Evolutionary conservation across 1,139 yeast species (phyloP), one percentile per base, ranked within the genome.

Genomic region (Magnusiomyces clavatus): DNA sequence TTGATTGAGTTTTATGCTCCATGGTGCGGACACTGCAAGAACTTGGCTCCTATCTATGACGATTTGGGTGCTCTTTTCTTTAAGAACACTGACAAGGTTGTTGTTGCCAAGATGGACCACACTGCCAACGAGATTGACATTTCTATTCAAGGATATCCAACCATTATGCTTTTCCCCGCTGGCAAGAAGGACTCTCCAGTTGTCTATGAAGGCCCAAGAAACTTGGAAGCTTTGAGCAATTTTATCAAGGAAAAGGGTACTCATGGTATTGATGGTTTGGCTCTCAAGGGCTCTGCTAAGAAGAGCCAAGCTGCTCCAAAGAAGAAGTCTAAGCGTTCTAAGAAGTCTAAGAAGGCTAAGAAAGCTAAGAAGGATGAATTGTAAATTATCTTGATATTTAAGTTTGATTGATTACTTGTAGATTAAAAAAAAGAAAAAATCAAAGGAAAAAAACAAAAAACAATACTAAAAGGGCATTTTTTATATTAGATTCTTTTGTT

Each of bases 1-100:
- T 75, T 92, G 61, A 90, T 92, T 61, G 88, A 90, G 76, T 90
- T 86, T 74, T 92, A 87, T 67, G 98, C 98, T 53, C 96, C 96
- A 72, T 92, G 98, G 98, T 90, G 98, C 76, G 97, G 97, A 49
- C 97, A 90, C 77, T 90, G 98, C 79, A 90, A 90, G 79, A 87
- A 80, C 72, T 78, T 90, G 71, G 96, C 96, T 54, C 98, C 98
- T 66, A 77, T 76, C 56, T 92, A 84, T 76, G 96, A 86, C 67
- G 94, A 88, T 68, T 79, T 92, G 62, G 97, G 89, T 54, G 82
- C 74, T 51, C 67, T 85, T 54, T 85, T 75, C 69, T 75, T 73
- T 54, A 72, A 77, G 51, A 79, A 78, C 55, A 43, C 54, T 43
- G 60, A 59, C 50, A 74, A 81, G 67, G 87, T 90, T 55, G 68